These are phyloP conservation scores for Tulasnella sp. DNA, from an alignment of 768 basidiomycete species.

Conservation along the genomic window DNA sequence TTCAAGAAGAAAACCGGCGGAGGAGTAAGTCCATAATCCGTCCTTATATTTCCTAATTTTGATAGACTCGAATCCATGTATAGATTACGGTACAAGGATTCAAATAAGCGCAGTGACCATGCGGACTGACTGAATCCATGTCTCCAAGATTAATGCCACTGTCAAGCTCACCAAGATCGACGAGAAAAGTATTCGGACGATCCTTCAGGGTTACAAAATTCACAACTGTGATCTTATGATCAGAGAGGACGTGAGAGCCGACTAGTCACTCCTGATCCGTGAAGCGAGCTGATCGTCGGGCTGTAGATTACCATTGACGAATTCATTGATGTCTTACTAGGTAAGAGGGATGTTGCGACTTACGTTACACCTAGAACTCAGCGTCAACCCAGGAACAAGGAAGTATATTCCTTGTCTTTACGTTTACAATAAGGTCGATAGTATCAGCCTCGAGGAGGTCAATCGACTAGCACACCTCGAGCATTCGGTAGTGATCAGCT, in stretches of 20 bases:
- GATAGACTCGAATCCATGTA: constrained; percentile 9
- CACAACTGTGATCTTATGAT: constrained; percentile 99
- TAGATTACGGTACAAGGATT: constrained; percentile 63
- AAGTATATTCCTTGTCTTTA: constrained; percentile 95
- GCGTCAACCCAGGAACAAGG: constrained; percentile 55
- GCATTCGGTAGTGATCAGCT: constrained; percentile 90
- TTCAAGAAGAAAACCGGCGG: constrained; percentile 93
- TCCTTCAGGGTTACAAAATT: constrained; percentile 87
- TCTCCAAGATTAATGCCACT: constrained; percentile 69
- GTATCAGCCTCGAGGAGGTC: constrained; percentile 76
- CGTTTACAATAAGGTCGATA: constrained; percentile 96
- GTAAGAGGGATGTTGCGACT: constrained; percentile 41
- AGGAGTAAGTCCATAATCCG: constrained; percentile 55
- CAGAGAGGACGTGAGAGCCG: constrained; percentile 76
- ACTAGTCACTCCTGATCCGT: constrained; percentile 8
- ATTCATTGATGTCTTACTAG: constrained; percentile 97
- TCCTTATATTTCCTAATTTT: constrained; percentile 20
- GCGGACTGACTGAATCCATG: background rate
- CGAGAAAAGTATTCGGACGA: constrained; percentile 89
- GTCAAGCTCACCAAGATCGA: constrained; percentile 93
- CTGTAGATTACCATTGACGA: constrained; percentile 87
- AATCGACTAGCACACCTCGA: constrained; percentile 79
- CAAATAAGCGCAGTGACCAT: background rate
- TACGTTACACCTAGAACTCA: background rate
- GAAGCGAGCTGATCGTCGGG: constrained; percentile 28